These are phyloP conservation scores for Arthrobotrys sinensis DNA, from an alignment of 2,329 filamentous ascomycete species.

Conservation along the genomic window DNA sequence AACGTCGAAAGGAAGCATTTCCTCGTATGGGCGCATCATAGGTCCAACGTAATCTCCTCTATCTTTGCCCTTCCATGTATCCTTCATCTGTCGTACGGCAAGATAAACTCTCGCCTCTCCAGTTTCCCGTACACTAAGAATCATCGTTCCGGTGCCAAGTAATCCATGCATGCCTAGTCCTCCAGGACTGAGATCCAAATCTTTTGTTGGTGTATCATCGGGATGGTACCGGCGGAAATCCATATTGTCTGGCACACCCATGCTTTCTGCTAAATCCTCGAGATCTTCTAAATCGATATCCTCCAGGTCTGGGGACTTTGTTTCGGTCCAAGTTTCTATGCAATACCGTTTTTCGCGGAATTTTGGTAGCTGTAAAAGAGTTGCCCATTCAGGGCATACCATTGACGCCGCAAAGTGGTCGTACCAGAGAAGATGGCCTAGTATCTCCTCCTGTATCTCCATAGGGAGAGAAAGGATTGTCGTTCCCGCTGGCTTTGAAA, in stretches of 20 bases:
- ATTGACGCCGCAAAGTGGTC: constrained; percentile 40
- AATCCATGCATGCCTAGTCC: constrained; percentile 14
- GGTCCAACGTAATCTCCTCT: constrained; percentile 15
- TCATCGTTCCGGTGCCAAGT: constrained; percentile 18
- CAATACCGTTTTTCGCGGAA: constrained; percentile 38
- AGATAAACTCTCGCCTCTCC: constrained; percentile 10
- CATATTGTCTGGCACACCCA: not conserved
- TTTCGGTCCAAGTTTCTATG: constrained; percentile 15
- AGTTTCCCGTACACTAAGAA: constrained; percentile 15
- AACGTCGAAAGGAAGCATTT: not conserved
- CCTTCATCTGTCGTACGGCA: not conserved
- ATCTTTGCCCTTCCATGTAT: constrained; percentile 13
- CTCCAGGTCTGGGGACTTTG: not conserved
- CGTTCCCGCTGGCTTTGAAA: not conserved
- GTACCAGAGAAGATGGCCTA: constrained; percentile 36
- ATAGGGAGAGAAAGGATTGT: constrained; percentile 26
- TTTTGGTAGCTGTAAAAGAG: constrained; percentile 12
- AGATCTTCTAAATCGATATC: not conserved
- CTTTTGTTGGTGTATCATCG: not conserved
- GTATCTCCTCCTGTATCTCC: constrained; percentile 44
- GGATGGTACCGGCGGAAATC: constrained; percentile 7
- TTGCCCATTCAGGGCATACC: constrained; percentile 36
- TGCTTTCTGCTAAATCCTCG: not conserved
- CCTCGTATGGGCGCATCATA: constrained; percentile 3
- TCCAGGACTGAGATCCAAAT: not conserved